Evolutionary conservation across 805 yeast genomes (phyloP), one percentile per base, ranked within the genome.

Genomic region (Candida khao-thaluensis): DNA sequence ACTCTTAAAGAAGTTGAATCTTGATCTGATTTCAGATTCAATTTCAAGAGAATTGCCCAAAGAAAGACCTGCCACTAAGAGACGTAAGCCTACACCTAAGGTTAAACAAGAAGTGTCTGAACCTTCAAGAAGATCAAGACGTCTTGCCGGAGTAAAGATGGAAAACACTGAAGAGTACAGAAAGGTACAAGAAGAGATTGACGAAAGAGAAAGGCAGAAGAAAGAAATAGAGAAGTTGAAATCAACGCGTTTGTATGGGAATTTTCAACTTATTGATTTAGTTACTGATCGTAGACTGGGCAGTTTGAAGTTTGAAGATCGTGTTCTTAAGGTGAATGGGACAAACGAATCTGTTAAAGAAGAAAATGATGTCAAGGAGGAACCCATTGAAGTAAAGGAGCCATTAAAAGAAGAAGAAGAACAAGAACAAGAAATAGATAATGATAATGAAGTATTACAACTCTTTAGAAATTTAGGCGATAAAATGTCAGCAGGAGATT

Each of bases 111-210:
- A 58, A 23, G 41, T 50, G 15, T 40, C 44, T 2, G 53, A 69
- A 11, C 95, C 95, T 0, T 69, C 81, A 1, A 71, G 96, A 55
- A 72, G 89, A 44, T 88, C 96, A 0, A 71, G 88, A 35, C 69
- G 97, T 47, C 53, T 90, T 17, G 86, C 87, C 3, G 96, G 96
- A 1, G 72, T 79, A 1, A 69, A 76, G 43, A 56, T 73, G 38
- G 90, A 81, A 42, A 76, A 72, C 36, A 66, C 74, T 5, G 69
- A 62, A 30, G 69, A 65, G 36, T 58, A 53, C 36, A 54, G 54
- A 21, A 67, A 62, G 41, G 43, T 60, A 14, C 69, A 60, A 38
- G 67, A 54, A 32, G 67, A 65, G 33, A 50, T 53, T 28, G 71
- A 61, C 32, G 71, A 64, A 38, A 56, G 46, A 31, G 60, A 57